Evolutionary conservation across 805 yeast species (phyloP).

Genomic region (Metschnikowia reukaufii): DNA sequence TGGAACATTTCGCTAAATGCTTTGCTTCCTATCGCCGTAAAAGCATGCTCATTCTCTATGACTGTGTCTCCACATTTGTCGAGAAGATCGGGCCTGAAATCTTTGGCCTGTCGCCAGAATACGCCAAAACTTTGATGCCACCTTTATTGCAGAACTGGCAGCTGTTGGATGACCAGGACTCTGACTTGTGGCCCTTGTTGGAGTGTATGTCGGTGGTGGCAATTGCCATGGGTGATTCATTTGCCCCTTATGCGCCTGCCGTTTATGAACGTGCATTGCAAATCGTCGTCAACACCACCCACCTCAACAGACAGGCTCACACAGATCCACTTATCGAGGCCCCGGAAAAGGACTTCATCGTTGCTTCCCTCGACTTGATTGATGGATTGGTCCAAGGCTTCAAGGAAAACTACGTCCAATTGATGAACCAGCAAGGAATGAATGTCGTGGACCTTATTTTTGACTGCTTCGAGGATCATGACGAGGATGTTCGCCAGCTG

Average conservation of each 20-base stretch:
- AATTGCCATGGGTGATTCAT: constrained; percentile 76
- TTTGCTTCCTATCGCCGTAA: constrained; percentile 77
- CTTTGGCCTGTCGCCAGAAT: constrained; percentile 52
- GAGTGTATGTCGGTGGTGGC: constrained; percentile 94
- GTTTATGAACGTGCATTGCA: constrained; percentile 77
- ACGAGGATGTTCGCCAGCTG: constrained; percentile 88
- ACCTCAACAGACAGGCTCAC: constrained; percentile 60
- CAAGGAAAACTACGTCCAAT: constrained; percentile 57
- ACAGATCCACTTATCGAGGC: constrained; percentile 66
- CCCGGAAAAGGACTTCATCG: constrained; percentile 88
- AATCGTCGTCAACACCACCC: constrained; percentile 67
- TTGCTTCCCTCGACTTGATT: constrained; percentile 83
- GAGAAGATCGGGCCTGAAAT: constrained; percentile 68
- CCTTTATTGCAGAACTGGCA: constrained; percentile 86
- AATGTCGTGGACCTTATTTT: constrained; percentile 61
- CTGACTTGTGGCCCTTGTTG: constrained; percentile 84
- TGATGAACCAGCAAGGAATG: constrained; percentile 42
- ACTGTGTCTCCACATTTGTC: constrained; percentile 86
- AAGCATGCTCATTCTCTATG: constrained; percentile 79
- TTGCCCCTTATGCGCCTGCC: constrained; percentile 86
- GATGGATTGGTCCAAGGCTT: constrained; percentile 94
- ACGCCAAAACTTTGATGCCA: constrained; percentile 66
- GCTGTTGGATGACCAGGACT: constrained; percentile 68
- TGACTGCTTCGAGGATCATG: constrained; percentile 70
- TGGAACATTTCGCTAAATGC: constrained; percentile 70